Conservation (phyloP, 2,329 filamentous ascomycete species). For the Colletotrichum ledebouriae region DNA sequence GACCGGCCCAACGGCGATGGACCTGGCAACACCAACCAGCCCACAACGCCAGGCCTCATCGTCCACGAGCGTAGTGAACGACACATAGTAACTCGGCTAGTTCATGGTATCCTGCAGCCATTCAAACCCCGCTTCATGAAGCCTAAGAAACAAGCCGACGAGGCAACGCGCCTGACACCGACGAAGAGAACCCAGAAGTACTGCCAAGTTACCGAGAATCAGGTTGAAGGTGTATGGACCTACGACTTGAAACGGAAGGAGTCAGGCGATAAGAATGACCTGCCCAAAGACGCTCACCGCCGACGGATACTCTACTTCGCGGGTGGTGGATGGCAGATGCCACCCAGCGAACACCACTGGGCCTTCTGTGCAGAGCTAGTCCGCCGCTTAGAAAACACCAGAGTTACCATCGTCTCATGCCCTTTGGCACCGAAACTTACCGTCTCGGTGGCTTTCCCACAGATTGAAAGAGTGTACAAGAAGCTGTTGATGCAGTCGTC, state of each 20-base stretch:
- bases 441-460: slow-evolving; percentile 61
- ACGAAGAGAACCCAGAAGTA: not conserved
- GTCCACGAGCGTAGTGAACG: slow-evolving; percentile 7
- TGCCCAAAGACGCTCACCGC: slow-evolving; percentile 41
- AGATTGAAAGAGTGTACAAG: slow-evolving; percentile 60
- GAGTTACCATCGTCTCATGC: slow-evolving; percentile 63
- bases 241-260: slow-evolving; percentile 45
- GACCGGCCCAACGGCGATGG: not conserved
- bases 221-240: slow-evolving; percentile 46
- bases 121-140: not conserved
- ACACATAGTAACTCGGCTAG: not conserved
- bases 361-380: slow-evolving; percentile 61
- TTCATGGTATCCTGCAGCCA: not conserved
- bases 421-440: slow-evolving; percentile 68
- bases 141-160: not conserved
- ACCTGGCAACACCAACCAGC: fast-evolving
- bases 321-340: slow-evolving; percentile 68
- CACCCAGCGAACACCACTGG: slow-evolving; percentile 66
- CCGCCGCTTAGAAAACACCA: slow-evolving; percentile 54
- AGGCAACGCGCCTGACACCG: not conserved
- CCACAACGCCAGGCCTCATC: not conserved
- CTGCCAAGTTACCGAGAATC: not conserved
- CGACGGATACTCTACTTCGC: slow-evolving; percentile 65
- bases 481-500: slow-evolving; percentile 55
- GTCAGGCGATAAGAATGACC: not conserved